Percentiles rank a stretch among this genome's conserved stretches.
Evolutionary conservation across 2,329 filamentous ascomycete genomes (phyloP).

Genomic region (Ophiocordyceps sinensis): DNA sequence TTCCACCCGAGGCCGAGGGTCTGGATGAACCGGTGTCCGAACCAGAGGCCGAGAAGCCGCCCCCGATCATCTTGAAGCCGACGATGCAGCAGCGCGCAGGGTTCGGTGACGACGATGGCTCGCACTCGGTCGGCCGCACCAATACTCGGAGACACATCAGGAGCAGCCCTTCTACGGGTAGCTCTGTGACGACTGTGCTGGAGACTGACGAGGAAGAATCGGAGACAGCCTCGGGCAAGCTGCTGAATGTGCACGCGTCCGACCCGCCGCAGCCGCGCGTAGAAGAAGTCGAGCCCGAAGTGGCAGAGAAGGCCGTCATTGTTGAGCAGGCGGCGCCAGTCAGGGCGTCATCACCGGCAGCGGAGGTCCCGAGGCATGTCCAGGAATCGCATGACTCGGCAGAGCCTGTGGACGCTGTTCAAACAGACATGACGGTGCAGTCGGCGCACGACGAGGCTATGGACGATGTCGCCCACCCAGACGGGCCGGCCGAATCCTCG

Average conservation of each 20-base stretch:
- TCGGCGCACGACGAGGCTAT: slow-evolving; percentile 1
- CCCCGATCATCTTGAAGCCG: slow-evolving; percentile 22
- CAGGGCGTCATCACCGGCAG: slow-evolving; percentile 2
- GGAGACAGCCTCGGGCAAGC: slow-evolving; percentile 28
- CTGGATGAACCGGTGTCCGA: slow-evolving; percentile 37
- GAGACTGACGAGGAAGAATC: slow-evolving; percentile 68
- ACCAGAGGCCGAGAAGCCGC: slow-evolving; percentile 25
- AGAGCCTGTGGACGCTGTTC: slow-evolving; percentile 1
- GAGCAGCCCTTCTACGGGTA: slow-evolving; percentile 67
- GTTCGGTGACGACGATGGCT: slow-evolving; percentile 30
- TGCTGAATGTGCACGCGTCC: slow-evolving; percentile 32
- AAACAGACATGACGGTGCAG: slow-evolving; percentile 1
- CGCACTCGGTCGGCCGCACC: slow-evolving; percentile 40
- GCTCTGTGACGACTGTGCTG: slow-evolving; percentile 65
- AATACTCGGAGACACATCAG: slow-evolving; percentile 73
- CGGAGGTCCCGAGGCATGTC: slow-evolving; percentile 3
- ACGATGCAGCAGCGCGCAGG: slow-evolving; percentile 13
- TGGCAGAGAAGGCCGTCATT: slow-evolving; percentile 25
- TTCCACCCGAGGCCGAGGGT: slow-evolving; percentile 85
- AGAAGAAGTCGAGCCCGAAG: slow-evolving; percentile 35
- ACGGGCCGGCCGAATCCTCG: neutral
- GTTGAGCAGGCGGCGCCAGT: slow-evolving; percentile 20
- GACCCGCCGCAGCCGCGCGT: slow-evolving; percentile 30
- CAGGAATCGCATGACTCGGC: slow-evolving; percentile 2
- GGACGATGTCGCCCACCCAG: neutral